Conservation (phyloP, 2,329 filamentous ascomycete genomes). For the Botrytis squamosa region DNA sequence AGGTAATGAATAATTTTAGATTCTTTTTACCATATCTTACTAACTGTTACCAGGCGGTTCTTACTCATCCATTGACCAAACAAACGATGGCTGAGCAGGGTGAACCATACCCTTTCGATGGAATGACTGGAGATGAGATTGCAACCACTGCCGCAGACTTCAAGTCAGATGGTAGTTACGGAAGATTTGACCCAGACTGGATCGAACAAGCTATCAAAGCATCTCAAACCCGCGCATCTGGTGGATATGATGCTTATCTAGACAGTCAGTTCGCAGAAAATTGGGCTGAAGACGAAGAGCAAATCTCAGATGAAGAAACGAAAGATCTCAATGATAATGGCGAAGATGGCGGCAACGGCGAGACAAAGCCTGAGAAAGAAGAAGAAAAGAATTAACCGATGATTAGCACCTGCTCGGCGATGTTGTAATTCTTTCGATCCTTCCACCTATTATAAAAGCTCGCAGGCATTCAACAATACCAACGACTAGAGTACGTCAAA, state of each 20-base stretch:
- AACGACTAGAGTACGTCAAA: too few species aligned
- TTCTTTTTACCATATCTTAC: background rate
- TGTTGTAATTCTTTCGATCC: background rate
- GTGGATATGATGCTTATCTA: constrained; percentile 57
- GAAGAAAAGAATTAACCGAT: background rate
- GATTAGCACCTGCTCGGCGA: too few species aligned
- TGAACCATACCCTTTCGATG: constrained; percentile 14
- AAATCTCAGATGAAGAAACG: constrained; percentile 7
- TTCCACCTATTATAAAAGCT: background rate
- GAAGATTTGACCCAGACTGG: constrained; percentile 58
- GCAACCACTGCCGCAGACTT: constrained; percentile 54
- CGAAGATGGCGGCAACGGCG: background rate
- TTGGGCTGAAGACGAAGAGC: constrained; percentile 26
- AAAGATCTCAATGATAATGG: background rate
- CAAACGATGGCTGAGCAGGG: background rate
- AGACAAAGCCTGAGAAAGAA: background rate
- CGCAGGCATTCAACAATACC: background rate
- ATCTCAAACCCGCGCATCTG: constrained; percentile 49
- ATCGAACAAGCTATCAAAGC: constrained; percentile 53
- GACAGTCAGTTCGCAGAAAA: constrained; percentile 47
- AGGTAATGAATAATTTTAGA: background rate
- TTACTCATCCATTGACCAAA: background rate
- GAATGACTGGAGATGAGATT: constrained; percentile 39
- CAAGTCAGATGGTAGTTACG: constrained; percentile 53
- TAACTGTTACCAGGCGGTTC: background rate